These are phyloP conservation scores for Cladosporium austrohemisphaericum DNA, from an alignment of 2,329 filamentous ascomycete genomes.

Conservation along the genomic window DNA sequence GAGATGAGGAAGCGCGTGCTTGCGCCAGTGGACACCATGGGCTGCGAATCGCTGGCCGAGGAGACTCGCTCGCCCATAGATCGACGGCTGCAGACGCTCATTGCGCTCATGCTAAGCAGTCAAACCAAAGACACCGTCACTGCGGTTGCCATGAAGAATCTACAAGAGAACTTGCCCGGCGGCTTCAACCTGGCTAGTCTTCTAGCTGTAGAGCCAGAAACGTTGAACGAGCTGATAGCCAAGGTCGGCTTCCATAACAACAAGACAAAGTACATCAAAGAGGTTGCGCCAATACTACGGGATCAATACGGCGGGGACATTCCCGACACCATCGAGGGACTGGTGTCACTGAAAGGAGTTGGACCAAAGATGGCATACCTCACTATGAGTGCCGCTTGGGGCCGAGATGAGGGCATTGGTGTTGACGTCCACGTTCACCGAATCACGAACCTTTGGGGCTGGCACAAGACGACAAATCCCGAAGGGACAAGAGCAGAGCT, in stretches of 20 bases:
- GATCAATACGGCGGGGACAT: slow-evolving; percentile 73
- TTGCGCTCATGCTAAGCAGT: slow-evolving; percentile 84
- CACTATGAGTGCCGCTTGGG: slow-evolving; percentile 74
- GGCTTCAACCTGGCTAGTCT: slow-evolving; percentile 72
- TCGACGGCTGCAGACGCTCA: slow-evolving; percentile 78
- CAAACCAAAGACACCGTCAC: slow-evolving; percentile 94
- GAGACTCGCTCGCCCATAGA: slow-evolving; percentile 49
- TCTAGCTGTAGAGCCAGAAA: slow-evolving; percentile 63
- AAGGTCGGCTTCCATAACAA: slow-evolving; percentile 93
- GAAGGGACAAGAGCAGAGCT: slow-evolving; percentile 76
- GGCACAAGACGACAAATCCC: slow-evolving; percentile 76
- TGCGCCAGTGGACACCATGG: slow-evolving; percentile 96
- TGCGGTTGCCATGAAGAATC: slow-evolving; percentile 71
- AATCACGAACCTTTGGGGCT: slow-evolving; percentile 91
- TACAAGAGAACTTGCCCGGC: slow-evolving; percentile 69
- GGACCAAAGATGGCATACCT: slow-evolving; percentile 95
- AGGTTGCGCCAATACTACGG: slow-evolving; percentile 66
- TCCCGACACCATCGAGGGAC: slow-evolving; percentile 69
- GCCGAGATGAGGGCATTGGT: slow-evolving; percentile 71
- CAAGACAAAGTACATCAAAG: slow-evolving; percentile 82
- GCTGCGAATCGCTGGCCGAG: slow-evolving; percentile 74
- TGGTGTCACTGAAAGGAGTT: slow-evolving; percentile 77
- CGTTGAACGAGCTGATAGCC: slow-evolving; percentile 70
- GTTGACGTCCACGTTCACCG: slow-evolving; percentile 94
- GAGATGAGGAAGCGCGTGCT: slow-evolving; percentile 69